Base-by-base conservation (phyloP, 345 rosid species). In the Salix koriyanagi region DNA sequence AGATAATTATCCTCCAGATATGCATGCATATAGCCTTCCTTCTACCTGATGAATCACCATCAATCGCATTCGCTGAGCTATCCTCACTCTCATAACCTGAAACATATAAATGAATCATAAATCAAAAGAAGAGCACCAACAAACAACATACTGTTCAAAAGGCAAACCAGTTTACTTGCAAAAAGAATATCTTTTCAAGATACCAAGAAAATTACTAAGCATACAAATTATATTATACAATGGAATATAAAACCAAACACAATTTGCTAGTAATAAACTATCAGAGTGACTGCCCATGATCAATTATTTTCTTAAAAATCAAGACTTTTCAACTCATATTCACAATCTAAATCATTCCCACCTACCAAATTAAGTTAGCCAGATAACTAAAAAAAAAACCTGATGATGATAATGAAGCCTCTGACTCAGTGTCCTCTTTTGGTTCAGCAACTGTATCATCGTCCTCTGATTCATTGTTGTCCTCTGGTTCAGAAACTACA, bases 71-170 rank as follows among this genome's bases (percentile, higher is more conserved):
- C 1, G 75, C 89, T 21, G 88, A 90, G 92, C 91, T 78, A 83
- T 87, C 87, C 80, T 86, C 90, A 62, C 89, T 85, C 81, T 78
- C 82, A 73, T 89, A 86, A 64, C 91, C 91, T 90, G 91, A 58
- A 30, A 78, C 36, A 71, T 58, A 13, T 37, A 66, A 75, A 39
- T 13, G 4, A 71, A 71, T n/a, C 10, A 50, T 58, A 8, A 26
- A 39, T 12, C 54, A 67, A 50, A 42, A 44, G 54, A 30, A 3
- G 4, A 4, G 48, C 23, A n/a, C 2, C 46, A 72, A 23, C 32
- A 32, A 42, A 19, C 30, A 76, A n/a, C 26, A 67, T 14, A 25
- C 14, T 16, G 5, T 8, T 21, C 6, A 14, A 4, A 67, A 50
- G 54, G 25, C 3, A 54, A 65, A 67, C 26, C 25, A 67, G 71